These are phyloP conservation scores for Cryoendolithus antarcticus DNA, from an alignment of 2,329 filamentous ascomycete genomes.

Conservation along the genomic window DNA sequence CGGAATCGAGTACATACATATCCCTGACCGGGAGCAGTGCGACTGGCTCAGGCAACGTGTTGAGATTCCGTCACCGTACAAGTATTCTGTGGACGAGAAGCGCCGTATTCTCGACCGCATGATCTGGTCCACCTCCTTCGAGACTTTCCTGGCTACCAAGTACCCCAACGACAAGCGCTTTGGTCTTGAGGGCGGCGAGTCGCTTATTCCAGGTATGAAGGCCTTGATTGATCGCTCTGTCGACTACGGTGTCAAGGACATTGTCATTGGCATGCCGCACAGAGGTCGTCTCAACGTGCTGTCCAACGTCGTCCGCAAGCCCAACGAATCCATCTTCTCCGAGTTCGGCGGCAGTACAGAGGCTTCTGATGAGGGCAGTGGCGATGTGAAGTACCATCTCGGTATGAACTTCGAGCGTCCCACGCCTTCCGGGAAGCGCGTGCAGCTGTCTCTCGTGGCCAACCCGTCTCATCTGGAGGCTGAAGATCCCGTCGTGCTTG, in stretches of 20 bases:
- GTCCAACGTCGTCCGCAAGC: constrained; percentile 96
- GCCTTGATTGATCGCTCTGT: constrained; percentile 96
- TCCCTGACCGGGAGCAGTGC: constrained; percentile 91
- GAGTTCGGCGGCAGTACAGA: constrained; percentile 85
- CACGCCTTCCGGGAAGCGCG: constrained; percentile 94
- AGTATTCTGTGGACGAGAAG: constrained; percentile 97
- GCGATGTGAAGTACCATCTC: constrained; percentile 98
- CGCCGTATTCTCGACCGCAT: constrained; percentile 90
- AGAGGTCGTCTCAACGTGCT: constrained; percentile 96
- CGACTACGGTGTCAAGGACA: constrained; percentile 97
- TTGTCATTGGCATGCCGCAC: constrained; percentile 98
- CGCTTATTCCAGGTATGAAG: constrained; percentile 97
- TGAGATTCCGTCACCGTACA: constrained; percentile 88
- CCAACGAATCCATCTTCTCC: constrained; percentile 98
- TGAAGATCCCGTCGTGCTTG: constrained; percentile 92
- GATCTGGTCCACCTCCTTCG: constrained; percentile 98
- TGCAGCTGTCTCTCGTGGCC: constrained; percentile 96
- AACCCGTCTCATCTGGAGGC: constrained; percentile 98
- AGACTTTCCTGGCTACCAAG: constrained; percentile 88
- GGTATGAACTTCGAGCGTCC: constrained; percentile 99
- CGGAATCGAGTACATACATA: constrained; percentile 97
- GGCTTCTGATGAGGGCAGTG: constrained; percentile 87
- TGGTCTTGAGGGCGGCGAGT: constrained; percentile 93
- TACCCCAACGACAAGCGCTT: constrained; percentile 99
- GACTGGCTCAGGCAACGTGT: constrained; percentile 95